phyloP scores from a whole-genome alignment of 768 basidiomycete genomes.

The Termitomyces sp. region DNA sequence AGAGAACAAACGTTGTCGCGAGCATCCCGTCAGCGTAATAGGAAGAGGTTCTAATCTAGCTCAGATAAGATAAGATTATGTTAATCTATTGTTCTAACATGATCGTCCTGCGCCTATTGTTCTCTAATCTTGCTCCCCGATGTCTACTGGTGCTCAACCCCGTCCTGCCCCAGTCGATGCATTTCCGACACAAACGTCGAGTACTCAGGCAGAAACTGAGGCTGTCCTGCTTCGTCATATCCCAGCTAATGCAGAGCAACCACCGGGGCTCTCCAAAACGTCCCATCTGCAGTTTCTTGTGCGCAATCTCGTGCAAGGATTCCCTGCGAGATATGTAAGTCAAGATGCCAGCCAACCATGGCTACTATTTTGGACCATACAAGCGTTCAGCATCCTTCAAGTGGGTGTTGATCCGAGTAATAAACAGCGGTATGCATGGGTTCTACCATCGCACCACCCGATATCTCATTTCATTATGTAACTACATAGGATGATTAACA shows the following conservation, averaged over 20 bases:
- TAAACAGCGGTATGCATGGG: slow-evolving; percentile 61
- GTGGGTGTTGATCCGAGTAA: slow-evolving; percentile 73
- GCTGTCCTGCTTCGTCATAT: slow-evolving; percentile 50
- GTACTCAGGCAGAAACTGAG: slow-evolving; percentile 61
- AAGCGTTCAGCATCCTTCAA: slow-evolving; percentile 75
- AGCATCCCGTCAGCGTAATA: not conserved
- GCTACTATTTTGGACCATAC: slow-evolving; percentile 91
- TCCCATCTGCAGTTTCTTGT: slow-evolving; percentile 74
- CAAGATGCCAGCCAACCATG: slow-evolving; percentile 96
- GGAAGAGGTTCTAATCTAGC: not conserved
- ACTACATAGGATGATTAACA: slow-evolving; percentile 65
- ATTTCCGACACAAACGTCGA: slow-evolving; percentile 59
- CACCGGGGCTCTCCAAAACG: slow-evolving; percentile 47
- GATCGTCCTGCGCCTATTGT: not conserved
- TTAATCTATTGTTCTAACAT: slow-evolving; percentile 1
- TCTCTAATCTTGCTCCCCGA: slow-evolving; percentile 9
- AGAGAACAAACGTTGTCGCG: not conserved
- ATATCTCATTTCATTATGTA: not conserved
- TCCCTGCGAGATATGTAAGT: slow-evolving; percentile 71
- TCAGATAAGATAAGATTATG: slow-evolving; percentile 6
- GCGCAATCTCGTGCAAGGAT: slow-evolving; percentile 67
- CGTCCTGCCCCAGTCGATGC: slow-evolving; percentile 45
- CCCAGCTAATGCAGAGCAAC: slow-evolving; percentile 21
- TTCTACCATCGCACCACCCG: not conserved
- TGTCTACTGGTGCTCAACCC: slow-evolving; percentile 2